phyloP scores from a whole-genome alignment of 2,329 filamentous ascomycete genomes.

The Diplodia corticola region DNA sequence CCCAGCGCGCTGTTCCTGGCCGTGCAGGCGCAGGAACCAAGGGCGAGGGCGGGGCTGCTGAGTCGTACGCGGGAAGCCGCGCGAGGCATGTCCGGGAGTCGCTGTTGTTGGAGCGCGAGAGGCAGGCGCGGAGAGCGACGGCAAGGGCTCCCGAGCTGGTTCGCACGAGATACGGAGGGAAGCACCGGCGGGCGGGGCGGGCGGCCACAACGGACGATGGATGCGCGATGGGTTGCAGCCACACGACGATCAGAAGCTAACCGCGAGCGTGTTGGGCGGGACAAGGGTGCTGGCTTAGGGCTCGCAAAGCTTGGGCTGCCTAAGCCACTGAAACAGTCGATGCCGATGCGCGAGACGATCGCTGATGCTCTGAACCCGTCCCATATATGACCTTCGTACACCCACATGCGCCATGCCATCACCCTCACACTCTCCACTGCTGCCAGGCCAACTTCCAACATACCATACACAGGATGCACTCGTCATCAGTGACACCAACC shows the following conservation, averaged over 20 bases:
- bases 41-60: conserved; percentile 13
- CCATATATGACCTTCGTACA: conserved; percentile 1
- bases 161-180: not conserved
- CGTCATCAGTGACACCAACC: conserved; percentile 20
- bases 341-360: not conserved
- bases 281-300: not conserved
- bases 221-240: conserved; percentile 1
- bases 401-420: not conserved
- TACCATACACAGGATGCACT: conserved; percentile 20
- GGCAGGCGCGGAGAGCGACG: not conserved
- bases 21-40: conserved; percentile 10
- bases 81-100: not conserved
- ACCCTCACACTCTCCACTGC: not conserved
- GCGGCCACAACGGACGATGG: not conserved
- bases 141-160: not conserved
- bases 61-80: not conserved
- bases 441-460: not conserved
- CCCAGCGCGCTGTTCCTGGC: conserved; percentile 1
- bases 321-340: conserved; percentile 4
- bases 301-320: not conserved
- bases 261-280: not conserved
- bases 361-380: not conserved
- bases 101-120: not conserved
- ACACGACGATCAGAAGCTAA: not conserved
- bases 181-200: not conserved